Conservation (phyloP, 768 basidiomycete genomes). For the Lyophyllum atratum region DNA sequence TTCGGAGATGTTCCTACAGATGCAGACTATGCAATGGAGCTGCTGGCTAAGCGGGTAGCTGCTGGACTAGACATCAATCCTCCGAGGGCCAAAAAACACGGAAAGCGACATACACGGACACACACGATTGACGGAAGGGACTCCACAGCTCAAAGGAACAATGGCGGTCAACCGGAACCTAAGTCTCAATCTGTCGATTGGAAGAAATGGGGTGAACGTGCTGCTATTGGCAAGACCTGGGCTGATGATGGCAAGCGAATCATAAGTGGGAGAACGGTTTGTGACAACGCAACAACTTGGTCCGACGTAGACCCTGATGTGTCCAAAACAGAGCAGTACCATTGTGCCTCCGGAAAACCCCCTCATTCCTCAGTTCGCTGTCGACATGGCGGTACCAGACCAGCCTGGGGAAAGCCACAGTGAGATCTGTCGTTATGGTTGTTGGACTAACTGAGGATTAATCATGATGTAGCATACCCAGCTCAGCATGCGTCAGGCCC, state of each 20-base stretch:
- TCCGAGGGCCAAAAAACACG: constrained; percentile 19
- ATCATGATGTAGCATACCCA: constrained; percentile 52
- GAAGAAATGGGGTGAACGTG: constrained; percentile 57
- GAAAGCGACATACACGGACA: constrained; percentile 8
- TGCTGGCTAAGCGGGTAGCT: constrained; percentile 62
- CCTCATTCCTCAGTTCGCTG: neutral
- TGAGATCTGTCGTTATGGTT: neutral
- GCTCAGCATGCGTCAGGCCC: constrained; percentile 56
- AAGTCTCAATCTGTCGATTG: constrained; percentile 37
- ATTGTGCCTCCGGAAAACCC: neutral
- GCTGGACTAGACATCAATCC: constrained; percentile 52
- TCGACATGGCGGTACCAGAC: neutral
- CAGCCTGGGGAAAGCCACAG: constrained; percentile 1
- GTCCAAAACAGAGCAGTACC: neutral
- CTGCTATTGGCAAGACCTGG: constrained; percentile 46
- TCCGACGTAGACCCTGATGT: too few relatives aligned
- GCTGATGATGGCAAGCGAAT: constrained; percentile 43
- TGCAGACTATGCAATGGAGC: constrained; percentile 68
- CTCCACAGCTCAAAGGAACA: neutral
- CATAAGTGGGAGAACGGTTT: constrained; percentile 34
- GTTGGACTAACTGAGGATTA: neutral
- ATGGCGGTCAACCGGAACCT: neutral
- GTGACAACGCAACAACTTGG: neutral
- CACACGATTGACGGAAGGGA: neutral
- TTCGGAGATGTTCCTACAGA: constrained; percentile 64